Conservation (phyloP, 208 protist genomes). For the Leishmania mexicana region DNA sequence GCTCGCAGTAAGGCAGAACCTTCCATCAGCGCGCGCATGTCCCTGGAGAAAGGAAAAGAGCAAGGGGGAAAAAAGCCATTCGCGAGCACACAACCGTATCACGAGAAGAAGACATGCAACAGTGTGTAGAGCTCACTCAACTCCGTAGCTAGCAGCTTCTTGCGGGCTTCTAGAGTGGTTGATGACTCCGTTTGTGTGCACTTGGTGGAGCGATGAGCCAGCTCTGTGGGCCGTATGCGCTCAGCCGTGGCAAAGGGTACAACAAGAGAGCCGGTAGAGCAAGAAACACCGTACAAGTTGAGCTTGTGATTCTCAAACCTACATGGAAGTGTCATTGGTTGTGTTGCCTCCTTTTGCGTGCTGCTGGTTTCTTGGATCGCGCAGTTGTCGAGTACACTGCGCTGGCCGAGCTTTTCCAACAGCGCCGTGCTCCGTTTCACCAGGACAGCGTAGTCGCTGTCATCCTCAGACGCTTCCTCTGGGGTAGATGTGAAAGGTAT, state of each 20-base stretch:
- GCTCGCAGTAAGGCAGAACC: background rate
- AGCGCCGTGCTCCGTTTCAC: constrained; percentile 32
- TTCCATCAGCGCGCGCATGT: background rate
- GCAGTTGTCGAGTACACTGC: background rate
- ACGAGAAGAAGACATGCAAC: constrained; percentile 67
- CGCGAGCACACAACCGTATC: background rate
- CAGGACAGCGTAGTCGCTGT: constrained; percentile 29
- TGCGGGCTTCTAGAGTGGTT: constrained; percentile 12
- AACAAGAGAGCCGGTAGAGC: background rate
- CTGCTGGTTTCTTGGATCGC: background rate
- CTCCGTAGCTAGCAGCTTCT: constrained; percentile 34
- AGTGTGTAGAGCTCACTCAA: constrained; percentile 67
- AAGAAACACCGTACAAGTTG: background rate
- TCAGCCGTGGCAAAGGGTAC: background rate
- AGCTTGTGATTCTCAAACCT: background rate
- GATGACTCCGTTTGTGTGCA: constrained; percentile 12
- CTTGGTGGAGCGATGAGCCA: constrained; percentile 4
- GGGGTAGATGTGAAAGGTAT: background rate
- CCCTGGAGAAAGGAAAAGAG: background rate
- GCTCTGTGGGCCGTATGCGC: background rate
- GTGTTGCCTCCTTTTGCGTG: background rate
- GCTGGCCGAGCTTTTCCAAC: constrained; percentile 23
- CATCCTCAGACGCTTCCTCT: background rate
- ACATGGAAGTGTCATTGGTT: constrained; percentile 24
- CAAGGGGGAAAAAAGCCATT: background rate